These are phyloP conservation scores for Scytalidium lignicola DNA, from an alignment of 2,329 filamentous ascomycete species.

Conservation along the genomic window DNA sequence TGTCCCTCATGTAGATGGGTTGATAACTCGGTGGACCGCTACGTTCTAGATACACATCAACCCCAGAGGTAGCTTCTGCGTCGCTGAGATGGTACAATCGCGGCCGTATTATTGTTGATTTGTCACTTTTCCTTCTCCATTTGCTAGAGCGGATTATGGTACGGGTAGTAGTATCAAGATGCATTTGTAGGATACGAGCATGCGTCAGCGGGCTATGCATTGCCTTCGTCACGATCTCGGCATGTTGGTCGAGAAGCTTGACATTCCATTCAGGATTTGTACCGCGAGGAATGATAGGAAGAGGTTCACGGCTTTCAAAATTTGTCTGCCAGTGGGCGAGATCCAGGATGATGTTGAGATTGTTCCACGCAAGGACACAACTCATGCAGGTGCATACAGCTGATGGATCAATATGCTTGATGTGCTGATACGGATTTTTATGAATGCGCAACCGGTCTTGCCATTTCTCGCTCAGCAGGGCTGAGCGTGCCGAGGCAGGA, in stretches of 20 bases:
- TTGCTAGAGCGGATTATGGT: constrained; percentile 41
- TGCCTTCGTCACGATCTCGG: constrained; percentile 38
- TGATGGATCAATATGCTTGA: constrained; percentile 38
- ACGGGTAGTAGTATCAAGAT: constrained; percentile 40
- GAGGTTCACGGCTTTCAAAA: constrained; percentile 45
- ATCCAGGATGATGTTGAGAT: constrained; percentile 48
- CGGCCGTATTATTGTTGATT: constrained; percentile 27
- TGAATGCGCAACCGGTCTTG: constrained; percentile 40
- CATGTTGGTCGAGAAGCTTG: constrained; percentile 37
- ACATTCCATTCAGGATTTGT: constrained; percentile 44
- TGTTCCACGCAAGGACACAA: constrained; percentile 52
- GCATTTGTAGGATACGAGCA: constrained; percentile 41
- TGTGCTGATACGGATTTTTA: constrained; percentile 47
- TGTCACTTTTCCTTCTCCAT: constrained; percentile 45
- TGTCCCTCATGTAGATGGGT: constrained; percentile 50
- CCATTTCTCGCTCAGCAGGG: constrained; percentile 36
- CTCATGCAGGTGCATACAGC: constrained; percentile 53
- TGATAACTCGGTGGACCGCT: constrained; percentile 46
- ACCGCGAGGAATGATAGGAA: constrained; percentile 47
- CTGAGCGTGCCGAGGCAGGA: constrained; percentile 28
- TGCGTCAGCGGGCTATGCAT: constrained; percentile 44
- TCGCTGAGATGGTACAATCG: constrained; percentile 28
- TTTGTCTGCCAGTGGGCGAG: constrained; percentile 51
- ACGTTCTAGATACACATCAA: constrained; percentile 45
- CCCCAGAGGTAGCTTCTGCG: constrained; percentile 39